Conservation (phyloP, 2,329 filamentous ascomycete species). For the Fusarium agapanthi region DNA sequence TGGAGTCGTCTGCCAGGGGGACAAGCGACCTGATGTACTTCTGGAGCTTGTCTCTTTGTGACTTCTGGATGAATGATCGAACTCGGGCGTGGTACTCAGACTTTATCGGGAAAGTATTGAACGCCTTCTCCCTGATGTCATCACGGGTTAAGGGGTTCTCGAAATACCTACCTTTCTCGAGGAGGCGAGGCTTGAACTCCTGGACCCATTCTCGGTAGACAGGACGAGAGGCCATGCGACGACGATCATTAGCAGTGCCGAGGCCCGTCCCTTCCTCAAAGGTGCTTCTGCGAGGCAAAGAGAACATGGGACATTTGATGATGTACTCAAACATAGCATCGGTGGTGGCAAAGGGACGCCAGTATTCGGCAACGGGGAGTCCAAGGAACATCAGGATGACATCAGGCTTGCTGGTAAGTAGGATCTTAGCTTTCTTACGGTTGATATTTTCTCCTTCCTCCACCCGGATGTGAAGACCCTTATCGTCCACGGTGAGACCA, state of each 20-base stretch:
- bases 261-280: conserved; percentile 42
- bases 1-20: conserved; percentile 39
- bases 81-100: conserved; percentile 52
- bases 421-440: conserved; percentile 64
- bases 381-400: conserved; percentile 70
- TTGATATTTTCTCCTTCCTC: conserved; percentile 71
- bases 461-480: conserved; percentile 71
- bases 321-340: conserved; percentile 71
- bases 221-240: conserved; percentile 62
- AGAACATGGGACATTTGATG: conserved; percentile 66
- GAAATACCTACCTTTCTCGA: conserved; percentile 49
- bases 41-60: conserved; percentile 53
- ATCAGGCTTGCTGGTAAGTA: conserved; percentile 66
- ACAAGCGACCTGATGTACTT: conserved; percentile 50
- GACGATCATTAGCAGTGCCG: conserved; percentile 64
- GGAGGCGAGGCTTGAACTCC: conserved; percentile 67
- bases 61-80: conserved; percentile 51
- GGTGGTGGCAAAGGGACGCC: conserved; percentile 64
- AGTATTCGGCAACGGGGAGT: conserved; percentile 57
- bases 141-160: conserved; percentile 49
- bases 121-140: conserved; percentile 60
- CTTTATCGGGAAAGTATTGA: conserved; percentile 58
- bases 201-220: conserved; percentile 69
- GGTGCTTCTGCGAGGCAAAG: conserved; percentile 46
- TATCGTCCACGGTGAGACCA: conserved; percentile 72